These are phyloP conservation scores for Dioscorea dumetorum DNA, from an alignment of 106 monocot species.

Conservation along the genomic window DNA sequence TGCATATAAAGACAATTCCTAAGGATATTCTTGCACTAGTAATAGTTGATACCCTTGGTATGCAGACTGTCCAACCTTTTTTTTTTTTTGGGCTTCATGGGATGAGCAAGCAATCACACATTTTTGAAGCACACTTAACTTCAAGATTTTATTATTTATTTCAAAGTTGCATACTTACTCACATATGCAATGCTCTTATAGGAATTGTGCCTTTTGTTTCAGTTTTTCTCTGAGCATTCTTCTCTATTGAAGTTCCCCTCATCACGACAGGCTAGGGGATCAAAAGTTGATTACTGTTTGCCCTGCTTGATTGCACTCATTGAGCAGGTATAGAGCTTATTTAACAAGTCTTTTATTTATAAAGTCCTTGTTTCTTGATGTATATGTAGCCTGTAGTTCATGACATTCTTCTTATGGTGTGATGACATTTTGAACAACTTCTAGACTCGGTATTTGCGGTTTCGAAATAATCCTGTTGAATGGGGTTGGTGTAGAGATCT, in stretches of 20 bases:
- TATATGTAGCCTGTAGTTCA: neutral
- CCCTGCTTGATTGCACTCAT: conserved; percentile 84
- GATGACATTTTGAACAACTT: conserved; percentile 2
- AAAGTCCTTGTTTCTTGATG: neutral
- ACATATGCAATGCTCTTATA: too few species aligned
- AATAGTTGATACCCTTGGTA: too few species aligned
- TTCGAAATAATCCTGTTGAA: conserved; percentile 61
- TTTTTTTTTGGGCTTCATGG: too few species aligned
- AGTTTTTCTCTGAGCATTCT: conserved; percentile 58
- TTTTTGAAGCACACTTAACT: too few species aligned
- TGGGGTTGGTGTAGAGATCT: conserved; percentile 99
- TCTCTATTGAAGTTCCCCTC: conserved; percentile 44
- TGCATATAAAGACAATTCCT: too few species aligned
- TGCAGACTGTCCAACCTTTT: too few species aligned
- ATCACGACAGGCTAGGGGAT: conserved; percentile 34
- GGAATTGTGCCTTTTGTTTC: conserved; percentile 9
- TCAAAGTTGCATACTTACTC: too few species aligned
- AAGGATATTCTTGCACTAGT: too few species aligned
- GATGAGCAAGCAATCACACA: too few species aligned
- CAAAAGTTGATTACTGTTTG: conserved; percentile 70
- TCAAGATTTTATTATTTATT: too few species aligned
- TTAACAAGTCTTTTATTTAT: neutral
- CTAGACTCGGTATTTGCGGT: conserved; percentile 66
- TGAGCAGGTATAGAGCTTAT: conserved; percentile 57
- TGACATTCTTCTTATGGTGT: neutral